Conservation (phyloP, 352 stramenopile genomes). For the Globisporangium okanoganense region DNA sequence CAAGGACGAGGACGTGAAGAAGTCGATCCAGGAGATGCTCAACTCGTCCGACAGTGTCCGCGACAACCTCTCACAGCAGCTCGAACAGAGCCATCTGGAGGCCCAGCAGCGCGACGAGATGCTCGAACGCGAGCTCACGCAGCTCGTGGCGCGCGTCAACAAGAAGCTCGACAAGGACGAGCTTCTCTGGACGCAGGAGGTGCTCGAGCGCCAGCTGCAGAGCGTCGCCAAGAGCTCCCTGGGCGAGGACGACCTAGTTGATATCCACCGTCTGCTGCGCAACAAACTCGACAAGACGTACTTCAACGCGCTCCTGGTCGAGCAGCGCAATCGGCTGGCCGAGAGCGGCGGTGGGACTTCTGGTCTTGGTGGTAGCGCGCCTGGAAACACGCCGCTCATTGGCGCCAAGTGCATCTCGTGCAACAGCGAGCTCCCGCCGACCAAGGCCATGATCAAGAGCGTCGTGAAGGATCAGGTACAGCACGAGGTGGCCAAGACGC, state of each 20-base stretch:
- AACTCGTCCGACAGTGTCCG: conserved; percentile 37
- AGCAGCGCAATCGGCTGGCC: conserved; percentile 33
- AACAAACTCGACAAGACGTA: conserved; percentile 62
- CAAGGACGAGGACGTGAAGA: conserved; percentile 74
- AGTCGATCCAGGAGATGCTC: conserved; percentile 61
- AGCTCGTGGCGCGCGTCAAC: conserved; percentile 57
- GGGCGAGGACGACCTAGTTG: conserved; percentile 54
- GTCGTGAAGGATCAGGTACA: conserved; percentile 59
- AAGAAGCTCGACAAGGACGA: conserved; percentile 80
- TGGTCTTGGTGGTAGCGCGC: conserved; percentile 3
- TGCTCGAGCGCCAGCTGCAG: conserved; percentile 60
- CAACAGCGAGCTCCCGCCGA: conserved; percentile 53
- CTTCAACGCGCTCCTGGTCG: conserved; percentile 45
- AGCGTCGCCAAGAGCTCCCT: conserved; percentile 62
- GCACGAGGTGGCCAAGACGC: conserved; percentile 51
- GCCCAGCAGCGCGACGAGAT: conserved; percentile 44
- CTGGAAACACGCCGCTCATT: conserved; percentile 30
- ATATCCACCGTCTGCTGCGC: conserved; percentile 52
- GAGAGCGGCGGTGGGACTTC: conserved; percentile 12
- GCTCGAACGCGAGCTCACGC: conserved; percentile 53
- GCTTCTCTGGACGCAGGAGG: conserved; percentile 69
- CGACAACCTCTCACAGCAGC: conserved; percentile 38
- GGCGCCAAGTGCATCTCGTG: conserved; percentile 70
- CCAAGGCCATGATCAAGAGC: conserved; percentile 55
- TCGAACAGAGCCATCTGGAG: conserved; percentile 42